Percentiles rank a stretch among this genome's conserved stretches.
phyloP scores from a whole-genome alignment of 768 basidiomycete genomes.

The Strobilomyces echinocephalus region DNA sequence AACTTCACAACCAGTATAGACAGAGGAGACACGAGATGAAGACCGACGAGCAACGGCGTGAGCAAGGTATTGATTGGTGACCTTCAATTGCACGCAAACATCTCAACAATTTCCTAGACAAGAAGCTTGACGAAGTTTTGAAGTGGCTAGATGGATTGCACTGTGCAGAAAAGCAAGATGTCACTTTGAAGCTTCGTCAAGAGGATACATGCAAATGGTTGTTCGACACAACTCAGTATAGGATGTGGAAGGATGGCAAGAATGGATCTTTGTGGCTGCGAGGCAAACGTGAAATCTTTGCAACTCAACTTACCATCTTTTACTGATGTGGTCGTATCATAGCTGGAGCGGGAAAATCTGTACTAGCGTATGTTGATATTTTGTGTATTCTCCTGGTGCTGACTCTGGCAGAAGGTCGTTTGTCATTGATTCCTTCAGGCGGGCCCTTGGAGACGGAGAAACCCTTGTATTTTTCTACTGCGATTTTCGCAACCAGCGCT shows the following conservation, averaged over 20 bases:
- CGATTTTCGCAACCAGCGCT: constrained; percentile 1
- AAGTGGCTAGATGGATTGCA: constrained; percentile 2
- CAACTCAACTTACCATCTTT: not conserved
- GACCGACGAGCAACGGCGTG: not conserved
- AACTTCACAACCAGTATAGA: no score
- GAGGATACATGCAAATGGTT: constrained; percentile 2
- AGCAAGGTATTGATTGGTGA: not conserved
- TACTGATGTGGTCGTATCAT: not conserved
- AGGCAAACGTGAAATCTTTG: not conserved
- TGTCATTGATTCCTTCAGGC: not conserved
- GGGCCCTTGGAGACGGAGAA: not conserved
- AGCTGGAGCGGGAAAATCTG: constrained; percentile 9
- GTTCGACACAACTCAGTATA: constrained; percentile 2
- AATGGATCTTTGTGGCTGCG: constrained; percentile 2
- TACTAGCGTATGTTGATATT: constrained; percentile 3
- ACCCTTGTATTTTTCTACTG: constrained; percentile 1
- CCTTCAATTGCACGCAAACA: not conserved
- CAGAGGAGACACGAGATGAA: not conserved
- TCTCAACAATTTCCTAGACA: not conserved
- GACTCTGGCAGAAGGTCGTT: not conserved
- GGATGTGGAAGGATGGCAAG: not conserved
- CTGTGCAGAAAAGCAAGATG: constrained; percentile 4
- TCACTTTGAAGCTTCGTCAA: not conserved
- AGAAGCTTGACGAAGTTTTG: not conserved
- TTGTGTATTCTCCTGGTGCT: not conserved